Conservation (phyloP, 2,329 filamentous ascomycete genomes). For the Botrytis fabae region DNA sequence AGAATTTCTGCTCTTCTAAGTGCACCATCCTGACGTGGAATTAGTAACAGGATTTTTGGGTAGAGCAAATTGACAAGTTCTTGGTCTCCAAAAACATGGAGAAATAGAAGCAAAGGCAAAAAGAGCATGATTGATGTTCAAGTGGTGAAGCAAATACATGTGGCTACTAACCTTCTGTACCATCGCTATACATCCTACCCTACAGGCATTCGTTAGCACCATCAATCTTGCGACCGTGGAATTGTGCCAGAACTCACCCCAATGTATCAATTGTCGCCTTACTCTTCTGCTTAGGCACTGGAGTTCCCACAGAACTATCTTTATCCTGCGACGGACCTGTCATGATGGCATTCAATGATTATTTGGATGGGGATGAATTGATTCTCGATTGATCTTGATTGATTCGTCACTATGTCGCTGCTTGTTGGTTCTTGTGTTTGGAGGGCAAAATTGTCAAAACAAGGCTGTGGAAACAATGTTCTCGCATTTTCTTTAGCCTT, state of each 20-base stretch:
- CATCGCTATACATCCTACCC: constrained; percentile 42
- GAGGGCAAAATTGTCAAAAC: not conserved
- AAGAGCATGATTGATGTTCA: not conserved
- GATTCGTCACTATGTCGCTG: not conserved
- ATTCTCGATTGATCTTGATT: constrained; percentile 28
- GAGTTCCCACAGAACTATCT: constrained; percentile 52
- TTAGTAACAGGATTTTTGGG: constrained; percentile 29
- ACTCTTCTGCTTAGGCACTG: constrained; percentile 67
- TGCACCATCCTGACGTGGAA: constrained; percentile 65
- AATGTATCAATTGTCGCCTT: constrained; percentile 83
- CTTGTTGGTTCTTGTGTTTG: not conserved
- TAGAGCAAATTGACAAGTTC: constrained; percentile 21
- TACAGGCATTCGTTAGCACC: constrained; percentile 30
- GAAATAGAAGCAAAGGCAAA: not conserved
- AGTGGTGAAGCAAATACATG: not conserved
- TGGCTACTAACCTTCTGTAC: constrained; percentile 40
- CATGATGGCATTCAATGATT: constrained; percentile 49
- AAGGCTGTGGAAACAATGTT: not conserved
- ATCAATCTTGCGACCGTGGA: constrained; percentile 20
- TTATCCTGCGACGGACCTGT: constrained; percentile 49
- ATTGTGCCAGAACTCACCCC: constrained; percentile 53
- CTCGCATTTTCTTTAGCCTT: not conserved
- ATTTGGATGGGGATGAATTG: constrained; percentile 18
- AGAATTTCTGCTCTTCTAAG: constrained; percentile 91
- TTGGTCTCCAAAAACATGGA: not conserved